These are phyloP conservation scores for Scheffersomyces stipitis DNA, from an alignment of 805 yeast species.

Conservation along the genomic window DNA sequence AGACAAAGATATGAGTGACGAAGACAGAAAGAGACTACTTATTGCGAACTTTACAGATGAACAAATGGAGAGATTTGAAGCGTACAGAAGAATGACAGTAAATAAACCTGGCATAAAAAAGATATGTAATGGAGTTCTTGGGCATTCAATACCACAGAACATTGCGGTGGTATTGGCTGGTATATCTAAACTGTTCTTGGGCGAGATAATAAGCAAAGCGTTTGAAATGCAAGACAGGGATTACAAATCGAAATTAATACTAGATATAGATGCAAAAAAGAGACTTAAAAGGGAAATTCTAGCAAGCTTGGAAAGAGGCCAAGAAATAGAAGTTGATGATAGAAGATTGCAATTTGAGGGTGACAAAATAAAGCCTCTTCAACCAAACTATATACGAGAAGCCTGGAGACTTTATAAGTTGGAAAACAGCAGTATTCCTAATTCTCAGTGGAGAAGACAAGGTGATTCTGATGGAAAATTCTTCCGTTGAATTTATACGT, in stretches of 20 bases:
- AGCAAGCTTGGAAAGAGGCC: constrained; percentile 40
- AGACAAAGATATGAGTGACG: constrained; percentile 35
- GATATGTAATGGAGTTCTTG: constrained; percentile 72
- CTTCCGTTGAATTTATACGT: too few relatives aligned
- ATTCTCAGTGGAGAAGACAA: constrained; percentile 67
- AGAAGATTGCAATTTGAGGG: constrained; percentile 29
- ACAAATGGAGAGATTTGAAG: constrained; percentile 85
- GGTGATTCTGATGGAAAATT: constrained; percentile 68
- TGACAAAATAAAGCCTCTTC: constrained; percentile 57
- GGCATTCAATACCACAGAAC: constrained; percentile 76
- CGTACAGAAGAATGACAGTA: constrained; percentile 68
- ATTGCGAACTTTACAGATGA: constrained; percentile 74
- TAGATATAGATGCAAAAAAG: constrained; percentile 42
- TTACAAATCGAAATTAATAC: constrained; percentile 39
- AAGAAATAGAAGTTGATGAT: constrained; percentile 29
- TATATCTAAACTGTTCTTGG: constrained; percentile 83
- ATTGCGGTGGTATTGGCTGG: constrained; percentile 83
- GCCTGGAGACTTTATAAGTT: constrained; percentile 78
- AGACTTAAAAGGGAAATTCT: constrained; percentile 30
- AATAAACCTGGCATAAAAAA: constrained; percentile 73
- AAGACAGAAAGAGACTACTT: constrained; percentile 60
- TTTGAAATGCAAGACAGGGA: constrained; percentile 64
- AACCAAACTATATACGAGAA: constrained; percentile 83
- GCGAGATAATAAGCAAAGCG: constrained; percentile 84
- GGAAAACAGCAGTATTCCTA: constrained; percentile 65